A percentile compares a stretch with the other conserved stretches of the same genome.
These are phyloP conservation scores for Dimargaris xerosporica DNA, from an alignment of 192 early-diverging fungal species.

Conservation along the genomic window DNA sequence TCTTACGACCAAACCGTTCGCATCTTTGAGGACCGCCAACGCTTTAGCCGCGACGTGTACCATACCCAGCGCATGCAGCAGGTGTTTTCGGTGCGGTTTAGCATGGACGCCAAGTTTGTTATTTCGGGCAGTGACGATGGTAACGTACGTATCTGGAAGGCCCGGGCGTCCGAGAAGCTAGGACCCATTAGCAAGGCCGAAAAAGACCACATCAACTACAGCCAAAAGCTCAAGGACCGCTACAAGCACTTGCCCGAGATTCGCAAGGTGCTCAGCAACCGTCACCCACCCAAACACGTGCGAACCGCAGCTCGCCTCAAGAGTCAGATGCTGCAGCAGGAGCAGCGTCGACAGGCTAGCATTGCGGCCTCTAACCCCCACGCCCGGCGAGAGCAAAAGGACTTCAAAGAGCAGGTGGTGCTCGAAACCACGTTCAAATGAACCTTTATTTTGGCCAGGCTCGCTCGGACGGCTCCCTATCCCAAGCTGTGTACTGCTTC, in stretches of 20 bases:
- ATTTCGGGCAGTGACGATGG: conserved; percentile 95
- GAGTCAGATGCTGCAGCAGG: no score
- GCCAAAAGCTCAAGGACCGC: conserved; percentile 78
- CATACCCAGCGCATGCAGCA: conserved; percentile 98
- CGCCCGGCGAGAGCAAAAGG: no score
- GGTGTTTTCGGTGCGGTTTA: conserved; percentile 82
- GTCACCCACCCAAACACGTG: not conserved
- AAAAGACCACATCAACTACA: conserved; percentile 60
- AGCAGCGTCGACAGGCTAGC: no score
- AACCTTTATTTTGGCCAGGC: no score
- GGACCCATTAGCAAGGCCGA: conserved; percentile 63
- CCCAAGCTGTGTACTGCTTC: no score
- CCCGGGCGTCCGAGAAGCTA: conserved; percentile 74
- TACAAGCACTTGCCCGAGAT: conserved; percentile 87
- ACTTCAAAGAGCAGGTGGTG: not conserved
- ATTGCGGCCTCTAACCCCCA: no score
- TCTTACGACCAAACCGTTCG: conserved; percentile 90
- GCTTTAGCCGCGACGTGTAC: conserved; percentile 65
- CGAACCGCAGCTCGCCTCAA: no score
- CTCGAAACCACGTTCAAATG: no score
- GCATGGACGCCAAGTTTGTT: conserved; percentile 90
- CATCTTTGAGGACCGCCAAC: conserved; percentile 71
- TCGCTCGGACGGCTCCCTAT: no score
- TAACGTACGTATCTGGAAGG: conserved; percentile 95
- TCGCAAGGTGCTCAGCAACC: conserved; percentile 47